Percentiles rank a stretch among this genome's conserved stretches.
phyloP scores from a whole-genome alignment of 257 asterid species.

The Penstemon eatonii region DNA sequence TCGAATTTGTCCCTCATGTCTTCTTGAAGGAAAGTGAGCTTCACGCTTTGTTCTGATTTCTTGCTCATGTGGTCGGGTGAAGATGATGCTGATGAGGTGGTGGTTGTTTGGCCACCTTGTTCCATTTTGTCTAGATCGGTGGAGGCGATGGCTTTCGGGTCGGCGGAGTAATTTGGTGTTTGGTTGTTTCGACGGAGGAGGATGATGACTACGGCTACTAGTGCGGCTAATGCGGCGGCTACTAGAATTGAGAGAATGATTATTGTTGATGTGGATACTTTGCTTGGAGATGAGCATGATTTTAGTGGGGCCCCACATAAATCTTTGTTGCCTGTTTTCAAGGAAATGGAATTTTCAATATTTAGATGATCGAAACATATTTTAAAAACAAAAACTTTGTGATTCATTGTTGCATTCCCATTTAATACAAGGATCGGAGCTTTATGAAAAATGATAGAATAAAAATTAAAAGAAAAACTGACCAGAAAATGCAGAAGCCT shows the following conservation, averaged over 20 bases:
- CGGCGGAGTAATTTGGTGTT: not conserved
- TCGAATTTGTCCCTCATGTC: constrained; percentile 52
- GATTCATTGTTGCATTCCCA: no score
- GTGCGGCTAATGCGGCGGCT: constrained; percentile 43
- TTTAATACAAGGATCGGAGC: no score
- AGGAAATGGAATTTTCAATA: no score
- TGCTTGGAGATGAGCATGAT: constrained; percentile 35
- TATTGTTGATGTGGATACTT: constrained; percentile 36
- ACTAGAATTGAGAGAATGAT: constrained; percentile 36
- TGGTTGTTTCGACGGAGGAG: constrained; percentile 37
- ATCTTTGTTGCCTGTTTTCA: constrained; percentile 50
- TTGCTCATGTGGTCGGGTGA: constrained; percentile 35
- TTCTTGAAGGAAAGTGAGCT: constrained; percentile 65
- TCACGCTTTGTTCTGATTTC: constrained; percentile 42
- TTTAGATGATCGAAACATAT: no score
- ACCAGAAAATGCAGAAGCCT: constrained; percentile 51
- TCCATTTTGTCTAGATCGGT: constrained; percentile 43
- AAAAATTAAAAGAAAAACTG: constrained; percentile 1
- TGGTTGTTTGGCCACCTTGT: constrained; percentile 27
- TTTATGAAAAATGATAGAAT: not conserved
- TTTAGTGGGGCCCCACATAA: constrained; percentile 76
- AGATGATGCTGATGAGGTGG: not conserved
- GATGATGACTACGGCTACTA: constrained; percentile 43
- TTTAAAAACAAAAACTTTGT: no score
- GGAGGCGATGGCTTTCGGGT: constrained; percentile 3